phyloP scores from a whole-genome alignment of 2,329 filamentous ascomycete species.

The Tolypocladium capitatum region DNA sequence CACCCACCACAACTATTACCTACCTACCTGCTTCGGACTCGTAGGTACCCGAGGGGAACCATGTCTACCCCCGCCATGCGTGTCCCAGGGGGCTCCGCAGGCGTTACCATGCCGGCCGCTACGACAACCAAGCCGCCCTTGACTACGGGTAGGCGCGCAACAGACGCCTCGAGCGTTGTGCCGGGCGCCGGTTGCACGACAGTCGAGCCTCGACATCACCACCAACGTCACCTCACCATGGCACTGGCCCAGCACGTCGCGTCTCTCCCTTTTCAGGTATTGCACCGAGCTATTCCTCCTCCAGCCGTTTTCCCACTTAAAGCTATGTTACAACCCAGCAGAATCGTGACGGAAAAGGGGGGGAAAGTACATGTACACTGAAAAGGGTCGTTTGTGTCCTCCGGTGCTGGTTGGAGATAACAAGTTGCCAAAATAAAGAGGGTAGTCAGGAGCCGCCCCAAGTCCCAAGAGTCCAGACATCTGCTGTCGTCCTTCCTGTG shows the following conservation, averaged over 20 bases:
- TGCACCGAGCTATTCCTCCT: conserved; percentile 20
- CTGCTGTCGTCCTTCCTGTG: conserved; percentile 2
- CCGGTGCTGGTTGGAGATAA: not conserved
- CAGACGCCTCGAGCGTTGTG: not conserved
- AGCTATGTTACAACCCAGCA: conserved; percentile 25
- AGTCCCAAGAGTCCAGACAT: not conserved
- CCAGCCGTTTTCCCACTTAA: conserved; percentile 16
- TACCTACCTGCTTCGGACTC: no score
- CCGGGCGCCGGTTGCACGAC: not conserved
- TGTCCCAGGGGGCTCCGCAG: no score
- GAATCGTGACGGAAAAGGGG: conserved; percentile 18
- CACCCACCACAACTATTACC: no score
- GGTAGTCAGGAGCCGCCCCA: not conserved
- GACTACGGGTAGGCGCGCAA: not conserved
- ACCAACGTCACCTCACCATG: not conserved
- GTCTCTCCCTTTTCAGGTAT: conserved; percentile 17
- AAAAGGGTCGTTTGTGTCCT: conserved; percentile 7
- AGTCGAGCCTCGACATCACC: not conserved
- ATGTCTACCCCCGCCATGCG: no score
- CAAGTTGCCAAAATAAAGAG: conserved; percentile 1
- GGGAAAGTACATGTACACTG: conserved; percentile 20
- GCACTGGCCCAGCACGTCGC: not conserved
- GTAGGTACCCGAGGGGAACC: no score
- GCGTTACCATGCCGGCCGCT: not conserved
- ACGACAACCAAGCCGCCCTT: not conserved